A percentile compares a stretch with the other conserved stretches of the same genome.
phyloP scores from a whole-genome alignment of 2,329 filamentous ascomycete genomes.

The Cercospora nicotianae region DNA sequence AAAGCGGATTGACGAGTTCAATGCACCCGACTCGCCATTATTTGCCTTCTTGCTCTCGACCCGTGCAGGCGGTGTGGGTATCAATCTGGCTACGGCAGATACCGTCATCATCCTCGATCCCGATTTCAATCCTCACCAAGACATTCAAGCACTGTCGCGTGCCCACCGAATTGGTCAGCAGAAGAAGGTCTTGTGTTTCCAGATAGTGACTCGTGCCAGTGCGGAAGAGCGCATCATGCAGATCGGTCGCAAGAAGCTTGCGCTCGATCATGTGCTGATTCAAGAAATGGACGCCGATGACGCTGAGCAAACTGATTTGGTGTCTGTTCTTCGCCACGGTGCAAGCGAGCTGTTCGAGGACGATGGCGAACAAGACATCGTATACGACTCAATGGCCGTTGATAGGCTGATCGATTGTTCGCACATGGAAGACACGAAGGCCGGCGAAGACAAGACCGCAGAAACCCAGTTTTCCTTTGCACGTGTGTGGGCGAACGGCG shows the following conservation, averaged over 20 bases:
- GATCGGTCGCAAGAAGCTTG: conserved; percentile 93
- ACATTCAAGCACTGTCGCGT: conserved; percentile 90
- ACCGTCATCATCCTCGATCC: conserved; percentile 97
- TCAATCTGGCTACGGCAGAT: conserved; percentile 94
- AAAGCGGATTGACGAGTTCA: conserved; percentile 90
- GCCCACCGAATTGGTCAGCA: conserved; percentile 96
- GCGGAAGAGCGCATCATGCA: conserved; percentile 96
- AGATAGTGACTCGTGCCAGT: conserved; percentile 83
- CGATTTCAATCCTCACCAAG: conserved; percentile 97
- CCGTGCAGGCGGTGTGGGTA: conserved; percentile 91
- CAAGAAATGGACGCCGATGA: conserved; percentile 87
- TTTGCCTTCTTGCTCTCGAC: conserved; percentile 95
- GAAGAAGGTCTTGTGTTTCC: conserved; percentile 93
- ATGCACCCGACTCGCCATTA: conserved; percentile 74
- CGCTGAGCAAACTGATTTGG: conserved; percentile 73
- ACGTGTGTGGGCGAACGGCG: conserved; percentile 86
- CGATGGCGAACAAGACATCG: conserved; percentile 69
- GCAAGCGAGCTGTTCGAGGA: conserved; percentile 84
- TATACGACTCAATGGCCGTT: conserved; percentile 78
- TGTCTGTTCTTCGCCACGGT: conserved; percentile 84
- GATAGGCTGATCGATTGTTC: conserved; percentile 88
- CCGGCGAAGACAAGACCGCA: conserved; percentile 63
- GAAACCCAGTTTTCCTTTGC: conserved; percentile 88
- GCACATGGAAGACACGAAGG: conserved; percentile 70
- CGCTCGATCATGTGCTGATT: conserved; percentile 90